Percentiles rank a stretch among this genome's conserved stretches.
phyloP scores from a whole-genome alignment of 345 rosid species.

The Pistacia atlantica region DNA sequence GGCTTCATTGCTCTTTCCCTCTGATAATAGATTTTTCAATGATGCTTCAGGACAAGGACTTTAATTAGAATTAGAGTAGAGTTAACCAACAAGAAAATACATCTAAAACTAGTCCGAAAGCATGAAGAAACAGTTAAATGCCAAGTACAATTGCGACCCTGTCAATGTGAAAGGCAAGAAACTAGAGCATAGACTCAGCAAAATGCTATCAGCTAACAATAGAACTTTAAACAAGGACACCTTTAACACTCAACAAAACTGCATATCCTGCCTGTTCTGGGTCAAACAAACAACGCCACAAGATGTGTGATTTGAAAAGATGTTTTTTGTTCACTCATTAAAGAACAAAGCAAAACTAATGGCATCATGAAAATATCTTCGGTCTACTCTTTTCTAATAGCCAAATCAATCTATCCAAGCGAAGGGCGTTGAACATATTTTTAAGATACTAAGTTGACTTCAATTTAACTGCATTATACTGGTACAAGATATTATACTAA shows the following conservation, averaged over 20 bases:
- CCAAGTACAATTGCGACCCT: not conserved
- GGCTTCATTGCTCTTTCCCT: slow-evolving; percentile 49
- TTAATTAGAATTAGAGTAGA: not conserved
- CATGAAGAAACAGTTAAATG: not conserved
- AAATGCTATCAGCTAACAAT: not conserved
- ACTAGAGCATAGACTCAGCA: not conserved
- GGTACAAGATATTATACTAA: no score
- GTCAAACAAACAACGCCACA: not conserved
- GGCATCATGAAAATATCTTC: no score
- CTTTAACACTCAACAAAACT: not conserved
- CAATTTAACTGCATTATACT: no score
- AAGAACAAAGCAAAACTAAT: no score
- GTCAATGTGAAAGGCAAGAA: not conserved
- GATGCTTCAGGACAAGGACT: slow-evolving; percentile 49
- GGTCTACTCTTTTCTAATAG: no score
- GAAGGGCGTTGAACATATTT: no score
- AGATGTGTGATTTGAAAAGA: not conserved
- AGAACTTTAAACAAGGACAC: not conserved
- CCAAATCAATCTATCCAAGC: no score
- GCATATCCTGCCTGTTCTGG: not conserved
- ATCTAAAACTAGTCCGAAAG: not conserved
- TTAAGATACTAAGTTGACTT: no score
- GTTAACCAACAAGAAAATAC: slow-evolving; percentile 10
- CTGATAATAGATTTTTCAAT: slow-evolving; percentile 52
- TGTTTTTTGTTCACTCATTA: no score